Conservation (phyloP, 495 filamentous ascomycete genomes). For the Xylaria grammica region DNA sequence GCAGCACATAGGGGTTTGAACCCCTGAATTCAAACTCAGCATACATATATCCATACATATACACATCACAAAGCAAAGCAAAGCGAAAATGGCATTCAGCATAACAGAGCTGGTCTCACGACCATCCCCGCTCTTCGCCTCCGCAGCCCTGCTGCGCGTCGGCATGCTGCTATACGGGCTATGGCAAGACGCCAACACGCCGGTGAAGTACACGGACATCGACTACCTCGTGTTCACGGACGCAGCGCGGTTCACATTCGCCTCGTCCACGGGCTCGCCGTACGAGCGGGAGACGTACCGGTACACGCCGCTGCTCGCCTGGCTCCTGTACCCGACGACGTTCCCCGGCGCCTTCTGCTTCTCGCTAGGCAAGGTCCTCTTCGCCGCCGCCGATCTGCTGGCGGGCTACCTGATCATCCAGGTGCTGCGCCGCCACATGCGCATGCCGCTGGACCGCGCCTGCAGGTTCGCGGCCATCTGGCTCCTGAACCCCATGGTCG, state of each 20-base stretch:
- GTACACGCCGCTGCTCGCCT: slow-evolving; percentile 92
- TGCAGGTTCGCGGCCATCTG: slow-evolving; percentile 82
- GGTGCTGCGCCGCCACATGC: slow-evolving; percentile 51
- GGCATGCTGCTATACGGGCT: slow-evolving; percentile 82
- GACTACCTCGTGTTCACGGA: slow-evolving; percentile 99
- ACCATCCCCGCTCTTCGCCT: slow-evolving; percentile 64
- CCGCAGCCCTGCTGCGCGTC: slow-evolving; percentile 70
- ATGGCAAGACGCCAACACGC: slow-evolving; percentile 86
- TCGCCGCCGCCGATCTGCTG: slow-evolving; percentile 79
- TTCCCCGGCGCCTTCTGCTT: slow-evolving; percentile 66
- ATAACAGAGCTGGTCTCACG: slow-evolving; percentile 41
- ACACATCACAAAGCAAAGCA: slow-evolving; percentile 8
- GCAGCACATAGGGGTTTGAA: neutral
- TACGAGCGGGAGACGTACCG: slow-evolving; percentile 93
- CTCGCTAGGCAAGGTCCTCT: slow-evolving; percentile 86
- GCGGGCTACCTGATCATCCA: slow-evolving; percentile 86
- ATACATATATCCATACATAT: neutral
- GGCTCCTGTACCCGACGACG: slow-evolving; percentile 83
- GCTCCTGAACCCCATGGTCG: slow-evolving; percentile 97
- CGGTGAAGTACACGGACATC: slow-evolving; percentile 97
- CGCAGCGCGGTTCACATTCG: slow-evolving; percentile 74
- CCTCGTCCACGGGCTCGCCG: slow-evolving; percentile 59
- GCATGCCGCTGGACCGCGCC: slow-evolving; percentile 50
- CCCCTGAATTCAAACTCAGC: slow-evolving; percentile 5
- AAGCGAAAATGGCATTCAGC: slow-evolving; percentile 7